phyloP scores from a whole-genome alignment of 2,329 filamentous ascomycete genomes.

The Cordyceps pruinosa region DNA sequence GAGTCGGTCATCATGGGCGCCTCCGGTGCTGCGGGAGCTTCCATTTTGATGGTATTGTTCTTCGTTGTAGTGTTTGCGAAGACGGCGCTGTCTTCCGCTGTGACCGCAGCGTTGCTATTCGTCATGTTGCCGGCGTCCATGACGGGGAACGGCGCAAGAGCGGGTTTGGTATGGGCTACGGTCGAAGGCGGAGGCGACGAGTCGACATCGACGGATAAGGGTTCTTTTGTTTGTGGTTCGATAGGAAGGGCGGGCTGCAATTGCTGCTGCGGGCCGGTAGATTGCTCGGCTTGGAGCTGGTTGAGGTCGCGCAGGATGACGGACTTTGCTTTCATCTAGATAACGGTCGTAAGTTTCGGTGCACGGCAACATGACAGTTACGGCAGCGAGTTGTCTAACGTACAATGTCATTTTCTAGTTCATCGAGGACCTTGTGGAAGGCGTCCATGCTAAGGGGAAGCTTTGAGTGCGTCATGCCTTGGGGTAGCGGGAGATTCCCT shows the following conservation, averaged over 20 bases:
- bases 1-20: constrained; percentile 21
- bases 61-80: neutral
- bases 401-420: constrained; percentile 52
- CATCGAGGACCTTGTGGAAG: constrained; percentile 49
- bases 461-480: constrained; percentile 32
- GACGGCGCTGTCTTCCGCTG: constrained; percentile 20
- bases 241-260: constrained; percentile 22
- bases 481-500: constrained; percentile 28
- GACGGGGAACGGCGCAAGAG: constrained; percentile 45
- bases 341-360: constrained; percentile 2
- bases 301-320: constrained; percentile 49
- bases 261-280: constrained; percentile 16
- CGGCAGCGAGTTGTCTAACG: constrained; percentile 17
- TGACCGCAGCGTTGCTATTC: constrained; percentile 17
- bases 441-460: constrained; percentile 39
- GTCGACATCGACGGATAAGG: constrained; percentile 31
- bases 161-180: constrained; percentile 7
- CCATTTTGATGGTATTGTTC: constrained; percentile 1
- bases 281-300: constrained; percentile 24
- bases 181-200: constrained; percentile 23
- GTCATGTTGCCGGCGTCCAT: constrained; percentile 33
- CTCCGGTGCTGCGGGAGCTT: constrained; percentile 12
- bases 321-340: constrained; percentile 43
- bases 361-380: neutral
- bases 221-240: constrained; percentile 29